Evolutionary conservation across 306 rosid genomes (phyloP).

Genomic region (Quercus robur): DNA sequence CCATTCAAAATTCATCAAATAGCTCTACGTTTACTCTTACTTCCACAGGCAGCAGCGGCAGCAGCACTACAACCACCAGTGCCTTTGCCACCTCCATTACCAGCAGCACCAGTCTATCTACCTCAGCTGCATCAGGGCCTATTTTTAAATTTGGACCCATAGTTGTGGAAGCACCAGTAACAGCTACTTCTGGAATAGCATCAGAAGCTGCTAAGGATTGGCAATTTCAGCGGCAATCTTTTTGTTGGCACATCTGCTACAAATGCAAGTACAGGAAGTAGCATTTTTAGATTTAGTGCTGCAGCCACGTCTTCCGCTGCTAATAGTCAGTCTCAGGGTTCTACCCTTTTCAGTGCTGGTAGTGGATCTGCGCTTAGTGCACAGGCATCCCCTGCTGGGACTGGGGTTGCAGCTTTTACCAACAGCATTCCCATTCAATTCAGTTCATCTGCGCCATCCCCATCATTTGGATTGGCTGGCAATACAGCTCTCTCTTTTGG

Average conservation of each 20-base stretch:
- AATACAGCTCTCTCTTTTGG: no score
- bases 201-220: slow-evolving; percentile 29
- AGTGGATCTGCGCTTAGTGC: no score
- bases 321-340: no score
- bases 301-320: slow-evolving; percentile 34
- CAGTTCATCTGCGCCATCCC: no score
- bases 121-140: slow-evolving; percentile 27
- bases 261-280: slow-evolving; percentile 35
- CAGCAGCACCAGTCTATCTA: slow-evolving; percentile 21
- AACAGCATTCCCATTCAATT: no score
- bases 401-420: no score
- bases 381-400: no score
- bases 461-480: no score
- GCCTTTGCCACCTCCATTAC: slow-evolving; percentile 26
- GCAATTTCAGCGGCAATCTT: slow-evolving; percentile 36
- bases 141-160: slow-evolving; percentile 41
- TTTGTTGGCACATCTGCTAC: slow-evolving; percentile 40
- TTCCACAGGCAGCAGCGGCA: background rate
- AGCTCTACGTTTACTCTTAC: slow-evolving; percentile 24
- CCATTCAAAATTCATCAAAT: slow-evolving; percentile 41
- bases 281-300: slow-evolving; percentile 53
- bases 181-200: slow-evolving; percentile 25
- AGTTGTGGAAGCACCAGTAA: slow-evolving; percentile 19
- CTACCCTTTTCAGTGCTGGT: no score
- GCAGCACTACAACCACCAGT: slow-evolving; percentile 3